A percentile compares a stretch with the other conserved stretches of the same genome.
Conservation (phyloP, 2,329 filamentous ascomycete species). For the Epicoccum nigrum region DNA sequence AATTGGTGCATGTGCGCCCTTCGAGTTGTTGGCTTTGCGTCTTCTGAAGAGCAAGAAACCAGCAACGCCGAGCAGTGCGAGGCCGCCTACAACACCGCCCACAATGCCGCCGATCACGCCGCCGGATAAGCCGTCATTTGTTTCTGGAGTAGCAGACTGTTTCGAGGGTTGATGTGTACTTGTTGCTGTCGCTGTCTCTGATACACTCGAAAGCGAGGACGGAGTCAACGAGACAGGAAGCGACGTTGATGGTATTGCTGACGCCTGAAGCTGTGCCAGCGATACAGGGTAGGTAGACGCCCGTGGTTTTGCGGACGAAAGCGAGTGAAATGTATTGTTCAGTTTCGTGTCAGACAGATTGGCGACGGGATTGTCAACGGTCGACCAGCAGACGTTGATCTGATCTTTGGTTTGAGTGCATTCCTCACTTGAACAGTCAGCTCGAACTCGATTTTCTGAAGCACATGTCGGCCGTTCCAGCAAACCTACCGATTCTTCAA, state of each 20-base stretch:
- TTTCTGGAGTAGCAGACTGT: not conserved
- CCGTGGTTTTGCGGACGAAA: constrained; percentile 14
- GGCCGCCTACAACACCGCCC: constrained; percentile 21
- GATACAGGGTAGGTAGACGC: constrained; percentile 11
- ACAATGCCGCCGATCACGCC: constrained; percentile 27
- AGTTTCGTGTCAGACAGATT: constrained; percentile 13
- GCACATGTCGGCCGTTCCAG: not conserved
- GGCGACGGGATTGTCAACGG: constrained; percentile 14
- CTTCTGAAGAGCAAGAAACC: constrained; percentile 20
- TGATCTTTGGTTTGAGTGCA: constrained; percentile 24
- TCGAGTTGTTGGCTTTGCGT: constrained; percentile 1
- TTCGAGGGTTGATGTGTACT: not conserved
- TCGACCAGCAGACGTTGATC: constrained; percentile 29
- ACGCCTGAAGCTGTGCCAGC: constrained; percentile 11
- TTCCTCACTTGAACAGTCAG: constrained; percentile 21
- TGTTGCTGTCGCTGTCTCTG: not conserved
- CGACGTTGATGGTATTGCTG: constrained; percentile 10
- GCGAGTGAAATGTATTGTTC: constrained; percentile 25
- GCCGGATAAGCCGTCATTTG: constrained; percentile 17
- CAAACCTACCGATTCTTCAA: constrained; percentile 18
- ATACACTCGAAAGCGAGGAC: constrained; percentile 2
- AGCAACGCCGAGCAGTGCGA: constrained; percentile 15
- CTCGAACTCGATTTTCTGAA: not conserved
- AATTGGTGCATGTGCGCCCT: constrained; percentile 10
- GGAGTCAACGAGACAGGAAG: not conserved